Evolutionary conservation across 176 grass and related monocot genomes (phyloP).

Genomic region (Bothriochloa decipiens): DNA sequence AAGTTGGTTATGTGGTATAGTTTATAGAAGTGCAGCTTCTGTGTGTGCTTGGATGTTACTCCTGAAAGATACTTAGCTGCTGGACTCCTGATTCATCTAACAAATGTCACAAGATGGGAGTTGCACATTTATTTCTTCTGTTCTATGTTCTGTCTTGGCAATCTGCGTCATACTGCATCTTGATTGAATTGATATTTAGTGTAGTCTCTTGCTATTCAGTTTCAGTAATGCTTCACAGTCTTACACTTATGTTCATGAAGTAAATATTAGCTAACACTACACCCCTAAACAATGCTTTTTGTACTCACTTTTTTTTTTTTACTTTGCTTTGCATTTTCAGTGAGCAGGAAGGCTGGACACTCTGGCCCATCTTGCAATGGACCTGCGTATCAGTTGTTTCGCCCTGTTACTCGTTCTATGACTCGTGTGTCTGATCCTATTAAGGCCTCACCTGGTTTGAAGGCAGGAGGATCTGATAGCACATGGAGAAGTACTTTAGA

Average conservation of each 20-base stretch:
- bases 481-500: slow-evolving; percentile 16
- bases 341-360: slow-evolving; percentile 32
- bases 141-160: slow-evolving; percentile 8
- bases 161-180: background rate
- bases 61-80: background rate
- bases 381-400: slow-evolving; percentile 30
- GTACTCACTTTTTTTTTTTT: slow-evolving; percentile 30
- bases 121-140: background rate
- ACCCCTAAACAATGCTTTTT: background rate
- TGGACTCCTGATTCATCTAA: background rate
- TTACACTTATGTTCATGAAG: background rate
- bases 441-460: slow-evolving; percentile 24
- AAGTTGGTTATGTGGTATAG: slow-evolving; percentile 13
- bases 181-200: slow-evolving; percentile 1
- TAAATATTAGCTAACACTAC: slow-evolving; percentile 17
- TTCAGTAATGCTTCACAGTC: background rate
- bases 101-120: slow-evolving; percentile 17
- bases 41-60: background rate
- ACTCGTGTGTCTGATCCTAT: slow-evolving; percentile 24
- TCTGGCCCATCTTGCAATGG: slow-evolving; percentile 45
- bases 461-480: slow-evolving; percentile 43
- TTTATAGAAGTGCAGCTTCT: background rate
- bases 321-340: slow-evolving; percentile 45
- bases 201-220: background rate
- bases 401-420: slow-evolving; percentile 65